A percentile compares a stretch with the other conserved stretches of the same genome.
Evolutionary conservation across 768 basidiomycete species (phyloP).

Genomic region (Pisolithus microcarpus): DNA sequence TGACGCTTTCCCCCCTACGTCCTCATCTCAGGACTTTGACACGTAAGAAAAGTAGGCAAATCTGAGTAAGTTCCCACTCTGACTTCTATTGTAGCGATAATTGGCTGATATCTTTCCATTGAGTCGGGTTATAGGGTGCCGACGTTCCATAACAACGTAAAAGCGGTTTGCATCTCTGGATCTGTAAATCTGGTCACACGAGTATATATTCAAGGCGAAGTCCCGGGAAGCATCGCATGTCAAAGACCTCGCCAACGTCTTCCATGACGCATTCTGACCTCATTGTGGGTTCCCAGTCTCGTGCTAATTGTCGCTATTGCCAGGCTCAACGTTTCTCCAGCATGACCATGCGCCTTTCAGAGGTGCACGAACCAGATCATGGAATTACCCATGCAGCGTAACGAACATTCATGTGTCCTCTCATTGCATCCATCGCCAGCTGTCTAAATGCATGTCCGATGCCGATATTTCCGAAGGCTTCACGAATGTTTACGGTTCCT

Average conservation of each 20-base stretch:
- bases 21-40: neutral
- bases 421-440: slow-evolving; percentile 16
- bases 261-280: neutral
- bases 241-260: neutral
- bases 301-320: neutral
- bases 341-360: neutral
- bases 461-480: slow-evolving; percentile 19
- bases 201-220: neutral
- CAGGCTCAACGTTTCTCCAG: neutral
- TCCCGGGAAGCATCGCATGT: neutral
- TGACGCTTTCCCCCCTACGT: neutral
- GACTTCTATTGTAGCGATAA: neutral
- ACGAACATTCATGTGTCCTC: slow-evolving; percentile 20
- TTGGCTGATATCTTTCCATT: neutral
- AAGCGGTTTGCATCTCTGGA: neutral
- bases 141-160: neutral
- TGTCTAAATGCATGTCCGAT: slow-evolving; percentile 15
- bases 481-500: slow-evolving; percentile 31
- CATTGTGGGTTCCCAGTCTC: neutral
- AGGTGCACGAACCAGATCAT: slow-evolving; percentile 5
- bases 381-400: slow-evolving; percentile 19
- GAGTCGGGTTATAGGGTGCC: neutral
- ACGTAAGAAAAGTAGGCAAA: neutral
- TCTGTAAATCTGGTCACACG: neutral
- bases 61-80: neutral